Conservation (phyloP, 208 protist genomes). For the Leptomonas seymouri region DNA sequence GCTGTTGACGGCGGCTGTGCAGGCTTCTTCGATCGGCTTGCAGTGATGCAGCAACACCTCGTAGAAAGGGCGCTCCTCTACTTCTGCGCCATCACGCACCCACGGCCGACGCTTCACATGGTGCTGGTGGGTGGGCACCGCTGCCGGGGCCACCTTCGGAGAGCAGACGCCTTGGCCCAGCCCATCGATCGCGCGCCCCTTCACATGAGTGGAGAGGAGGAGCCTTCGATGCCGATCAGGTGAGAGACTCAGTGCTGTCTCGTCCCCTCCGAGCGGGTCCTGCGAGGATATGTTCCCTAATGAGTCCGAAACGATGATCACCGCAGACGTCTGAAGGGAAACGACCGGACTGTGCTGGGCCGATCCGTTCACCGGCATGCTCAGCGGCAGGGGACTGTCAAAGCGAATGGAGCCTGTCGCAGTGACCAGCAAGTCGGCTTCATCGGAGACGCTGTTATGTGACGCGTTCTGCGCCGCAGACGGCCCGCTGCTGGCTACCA, state of each 20-base stretch:
- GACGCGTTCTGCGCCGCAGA: not conserved
- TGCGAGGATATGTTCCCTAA: conserved; percentile 3
- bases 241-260: not conserved
- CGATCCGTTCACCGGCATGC: not conserved
- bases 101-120: conserved; percentile 31
- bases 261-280: conserved; percentile 6
- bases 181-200: not conserved
- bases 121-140: conserved; percentile 33
- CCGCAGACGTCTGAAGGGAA: conserved; percentile 2
- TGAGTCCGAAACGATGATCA: conserved; percentile 17
- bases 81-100: conserved; percentile 33
- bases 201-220: conserved; percentile 9
- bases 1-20: not conserved
- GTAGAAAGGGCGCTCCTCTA: conserved; percentile 52
- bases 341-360: not conserved
- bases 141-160: not conserved
- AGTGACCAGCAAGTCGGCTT: not conserved
- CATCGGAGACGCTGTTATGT: conserved; percentile 16
- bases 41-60: conserved; percentile 49
- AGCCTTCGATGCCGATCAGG: conserved; percentile 10
- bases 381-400: not conserved
- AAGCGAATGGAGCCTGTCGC: not conserved
- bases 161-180: not conserved
- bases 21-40: conserved; percentile 5
- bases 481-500: not conserved